phyloP scores from a whole-genome alignment of 805 yeast species.

The Scheffersomyces ergatensis region DNA sequence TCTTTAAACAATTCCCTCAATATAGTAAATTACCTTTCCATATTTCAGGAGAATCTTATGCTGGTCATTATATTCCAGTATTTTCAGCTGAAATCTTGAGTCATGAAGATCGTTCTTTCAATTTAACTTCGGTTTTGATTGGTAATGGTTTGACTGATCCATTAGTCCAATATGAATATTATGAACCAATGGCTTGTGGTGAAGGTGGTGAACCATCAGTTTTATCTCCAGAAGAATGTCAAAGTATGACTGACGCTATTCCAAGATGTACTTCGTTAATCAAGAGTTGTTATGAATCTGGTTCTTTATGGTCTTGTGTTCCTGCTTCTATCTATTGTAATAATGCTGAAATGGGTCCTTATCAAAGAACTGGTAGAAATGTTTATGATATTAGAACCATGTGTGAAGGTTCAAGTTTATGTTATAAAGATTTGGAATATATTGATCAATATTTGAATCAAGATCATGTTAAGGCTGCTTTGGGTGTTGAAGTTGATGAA shows the following conservation, averaged over 20 bases:
- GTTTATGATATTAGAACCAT: slow-evolving; percentile 83
- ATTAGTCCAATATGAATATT: slow-evolving; percentile 70
- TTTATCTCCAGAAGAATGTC: slow-evolving; percentile 66
- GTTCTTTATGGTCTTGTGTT: slow-evolving; percentile 79
- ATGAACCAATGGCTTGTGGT: slow-evolving; percentile 95
- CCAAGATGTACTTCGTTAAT: slow-evolving; percentile 78
- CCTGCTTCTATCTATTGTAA: slow-evolving; percentile 92
- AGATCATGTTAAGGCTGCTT: slow-evolving; percentile 70
- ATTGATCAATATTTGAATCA: slow-evolving; percentile 77
- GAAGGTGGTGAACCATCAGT: slow-evolving; percentile 80
- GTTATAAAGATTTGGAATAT: slow-evolving; percentile 77
- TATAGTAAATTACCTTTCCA: slow-evolving; percentile 26
- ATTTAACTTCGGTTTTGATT: slow-evolving; percentile 75
- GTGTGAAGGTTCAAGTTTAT: slow-evolving; percentile 68
- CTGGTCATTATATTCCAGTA: slow-evolving; percentile 48
- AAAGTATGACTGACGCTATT: slow-evolving; percentile 55
- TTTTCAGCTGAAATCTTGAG: slow-evolving; percentile 42
- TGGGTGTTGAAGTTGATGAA: slow-evolving; percentile 86
- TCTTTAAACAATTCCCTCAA: slow-evolving; percentile 35
- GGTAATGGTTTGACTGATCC: slow-evolving; percentile 95
- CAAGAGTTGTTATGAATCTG: slow-evolving; percentile 71
- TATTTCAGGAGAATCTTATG: slow-evolving; percentile 45
- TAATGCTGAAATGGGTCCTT: slow-evolving; percentile 77
- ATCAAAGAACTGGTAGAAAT: slow-evolving; percentile 81
- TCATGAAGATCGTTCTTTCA: slow-evolving; percentile 39